These are phyloP conservation scores for Porpolomopsis calyptriformis DNA, from an alignment of 768 basidiomycete species.

Conservation along the genomic window DNA sequence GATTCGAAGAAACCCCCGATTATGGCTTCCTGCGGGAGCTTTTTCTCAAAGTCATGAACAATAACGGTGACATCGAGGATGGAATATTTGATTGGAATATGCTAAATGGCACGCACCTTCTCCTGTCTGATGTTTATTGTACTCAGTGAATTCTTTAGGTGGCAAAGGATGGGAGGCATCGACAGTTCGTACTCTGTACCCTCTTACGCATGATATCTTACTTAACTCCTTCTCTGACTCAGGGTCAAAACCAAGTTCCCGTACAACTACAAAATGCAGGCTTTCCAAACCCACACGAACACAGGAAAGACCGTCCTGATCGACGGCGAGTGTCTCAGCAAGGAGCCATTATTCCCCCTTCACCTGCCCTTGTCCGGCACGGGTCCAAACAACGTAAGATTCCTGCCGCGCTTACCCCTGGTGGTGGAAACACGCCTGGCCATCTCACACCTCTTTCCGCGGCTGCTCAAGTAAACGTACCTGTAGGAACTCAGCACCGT, in stretches of 20 bases:
- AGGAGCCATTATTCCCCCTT: slow-evolving; percentile 53
- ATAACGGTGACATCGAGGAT: slow-evolving; percentile 83
- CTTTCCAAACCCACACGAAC: slow-evolving; percentile 38
- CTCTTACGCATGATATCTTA: slow-evolving; percentile 3
- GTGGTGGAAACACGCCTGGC: slow-evolving; percentile 35
- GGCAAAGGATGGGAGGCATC: slow-evolving; percentile 93
- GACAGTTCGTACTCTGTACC: slow-evolving; percentile 36
- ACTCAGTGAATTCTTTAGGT: slow-evolving; percentile 29
- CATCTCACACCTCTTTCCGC: slow-evolving; percentile 63
- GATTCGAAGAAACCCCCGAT: slow-evolving; percentile 98
- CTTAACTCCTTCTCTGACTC: slow-evolving; percentile 5
- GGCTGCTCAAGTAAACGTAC: slow-evolving; percentile 65
- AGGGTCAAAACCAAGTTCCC: slow-evolving; percentile 58
- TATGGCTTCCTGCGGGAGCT: slow-evolving; percentile 96
- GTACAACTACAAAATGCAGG: slow-evolving; percentile 52
- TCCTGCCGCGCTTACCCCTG: slow-evolving; percentile 50
- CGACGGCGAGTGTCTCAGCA: slow-evolving; percentile 54
- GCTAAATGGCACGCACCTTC: slow-evolving; percentile 52
- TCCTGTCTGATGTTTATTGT: neutral
- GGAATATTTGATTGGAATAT: slow-evolving; percentile 95
- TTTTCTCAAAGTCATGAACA: slow-evolving; percentile 90
- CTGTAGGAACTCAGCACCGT: slow-evolving; percentile 44
- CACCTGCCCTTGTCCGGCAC: slow-evolving; percentile 68
- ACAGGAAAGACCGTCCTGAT: slow-evolving; percentile 51
- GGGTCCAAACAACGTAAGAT: slow-evolving; percentile 63